Percentiles rank a stretch among this genome's conserved stretches.
Evolutionary conservation across 257 asterid genomes (phyloP).

Genomic region (Solanum dulcamara): DNA sequence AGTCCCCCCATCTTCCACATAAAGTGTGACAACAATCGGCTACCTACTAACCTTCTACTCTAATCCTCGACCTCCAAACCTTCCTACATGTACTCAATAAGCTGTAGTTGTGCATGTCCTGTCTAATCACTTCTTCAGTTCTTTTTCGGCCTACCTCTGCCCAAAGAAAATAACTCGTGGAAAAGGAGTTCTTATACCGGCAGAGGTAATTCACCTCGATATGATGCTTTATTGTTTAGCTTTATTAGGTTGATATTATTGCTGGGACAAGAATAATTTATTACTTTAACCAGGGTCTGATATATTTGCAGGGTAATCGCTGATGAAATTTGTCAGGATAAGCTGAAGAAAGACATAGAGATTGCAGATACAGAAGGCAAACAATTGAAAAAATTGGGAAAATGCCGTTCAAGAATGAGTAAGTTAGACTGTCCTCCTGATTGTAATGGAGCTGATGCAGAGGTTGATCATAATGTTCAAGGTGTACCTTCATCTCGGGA

Average conservation of each 20-base stretch:
- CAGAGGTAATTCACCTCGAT: neutral
- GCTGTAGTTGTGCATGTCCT: neutral
- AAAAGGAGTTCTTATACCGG: neutral
- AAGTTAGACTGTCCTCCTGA: slow-evolving; percentile 70
- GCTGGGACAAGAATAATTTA: neutral
- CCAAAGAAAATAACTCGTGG: neutral
- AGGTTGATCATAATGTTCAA: slow-evolving; percentile 73
- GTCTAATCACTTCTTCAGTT: neutral
- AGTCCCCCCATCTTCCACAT: neutral
- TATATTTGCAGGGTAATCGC: slow-evolving; percentile 21
- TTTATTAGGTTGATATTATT: neutral
- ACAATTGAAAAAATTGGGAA: slow-evolving; percentile 49
- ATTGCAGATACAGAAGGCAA: slow-evolving; percentile 51
- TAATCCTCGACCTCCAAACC: neutral
- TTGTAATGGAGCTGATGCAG: slow-evolving; percentile 58
- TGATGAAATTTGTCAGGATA: slow-evolving; percentile 29
- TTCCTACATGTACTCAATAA: neutral
- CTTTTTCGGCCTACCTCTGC: neutral
- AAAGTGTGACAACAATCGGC: neutral
- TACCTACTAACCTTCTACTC: neutral
- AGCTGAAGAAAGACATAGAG: slow-evolving; percentile 51
- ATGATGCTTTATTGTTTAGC: neutral
- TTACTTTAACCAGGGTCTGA: neutral
- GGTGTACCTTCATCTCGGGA: slow-evolving; percentile 70
- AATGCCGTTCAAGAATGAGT: slow-evolving; percentile 45